These are phyloP conservation scores for Malus hybrid DNA, from an alignment of 331 rosid species.

Conservation along the genomic window DNA sequence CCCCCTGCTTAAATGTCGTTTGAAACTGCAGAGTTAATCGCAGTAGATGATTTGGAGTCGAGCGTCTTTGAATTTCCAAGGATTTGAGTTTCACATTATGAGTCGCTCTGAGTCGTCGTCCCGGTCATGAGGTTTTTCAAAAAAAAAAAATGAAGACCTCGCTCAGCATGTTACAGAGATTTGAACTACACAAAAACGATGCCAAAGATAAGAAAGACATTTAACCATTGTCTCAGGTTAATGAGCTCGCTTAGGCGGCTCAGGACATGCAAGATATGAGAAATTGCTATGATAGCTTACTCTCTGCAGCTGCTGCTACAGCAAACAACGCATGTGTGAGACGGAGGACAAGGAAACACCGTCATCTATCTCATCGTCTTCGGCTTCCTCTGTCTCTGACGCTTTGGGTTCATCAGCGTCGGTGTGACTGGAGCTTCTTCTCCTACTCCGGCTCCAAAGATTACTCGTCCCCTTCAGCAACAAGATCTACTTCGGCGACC, in stretches of 20 bases:
- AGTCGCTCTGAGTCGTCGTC: not conserved
- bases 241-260: constrained; percentile 71
- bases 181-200: constrained; percentile 52
- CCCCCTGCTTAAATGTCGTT: constrained; percentile 24
- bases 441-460: too few relatives aligned
- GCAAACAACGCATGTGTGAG: constrained; percentile 64
- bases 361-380: too few relatives aligned
- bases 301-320: constrained; percentile 85
- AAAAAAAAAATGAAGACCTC: constrained; percentile 61
- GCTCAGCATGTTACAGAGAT: constrained; percentile 48
- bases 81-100: constrained; percentile 11
- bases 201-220: constrained; percentile 47
- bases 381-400: too few relatives aligned
- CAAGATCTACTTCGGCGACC: too few relatives aligned
- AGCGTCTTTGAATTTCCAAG: constrained; percentile 8
- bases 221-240: constrained; percentile 46
- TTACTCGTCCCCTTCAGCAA: too few relatives aligned
- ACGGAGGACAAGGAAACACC: too few relatives aligned
- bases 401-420: too few relatives aligned
- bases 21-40: constrained; percentile 15
- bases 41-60: constrained; percentile 5
- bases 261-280: constrained; percentile 88
- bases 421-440: too few relatives aligned
- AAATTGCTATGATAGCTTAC: constrained; percentile 77
- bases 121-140: constrained; percentile 33